These are phyloP conservation scores for Sugiyamaella marilandica DNA, from an alignment of 805 yeast species.

Conservation along the genomic window DNA sequence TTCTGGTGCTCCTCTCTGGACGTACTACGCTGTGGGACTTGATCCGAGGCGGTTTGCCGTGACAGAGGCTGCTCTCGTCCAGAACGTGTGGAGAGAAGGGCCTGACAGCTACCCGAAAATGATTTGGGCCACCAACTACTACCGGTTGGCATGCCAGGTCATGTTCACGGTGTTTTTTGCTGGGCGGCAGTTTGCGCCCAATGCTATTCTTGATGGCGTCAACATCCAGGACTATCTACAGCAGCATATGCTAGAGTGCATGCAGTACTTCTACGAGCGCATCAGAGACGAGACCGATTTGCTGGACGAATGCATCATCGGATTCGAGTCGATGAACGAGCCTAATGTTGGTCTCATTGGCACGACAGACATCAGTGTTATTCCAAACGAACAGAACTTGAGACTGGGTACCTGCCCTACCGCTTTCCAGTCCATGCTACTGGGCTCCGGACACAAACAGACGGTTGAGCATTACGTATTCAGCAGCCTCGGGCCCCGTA, in stretches of 20 bases:
- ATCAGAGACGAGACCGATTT: slow-evolving; percentile 40
- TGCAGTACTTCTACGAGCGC: slow-evolving; percentile 44
- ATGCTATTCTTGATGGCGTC: slow-evolving; percentile 60
- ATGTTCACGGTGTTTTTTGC: slow-evolving; percentile 86
- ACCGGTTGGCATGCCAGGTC: slow-evolving; percentile 65
- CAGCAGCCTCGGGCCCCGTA: slow-evolving; percentile 71
- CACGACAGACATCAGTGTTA: slow-evolving; percentile 44
- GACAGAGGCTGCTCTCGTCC: slow-evolving; percentile 79
- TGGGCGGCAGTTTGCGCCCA: slow-evolving; percentile 72
- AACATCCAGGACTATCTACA: slow-evolving; percentile 79
- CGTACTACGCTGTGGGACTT: slow-evolving; percentile 83
- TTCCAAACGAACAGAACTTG: slow-evolving; percentile 58
- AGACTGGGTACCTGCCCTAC: slow-evolving; percentile 82
- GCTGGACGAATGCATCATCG: slow-evolving; percentile 46
- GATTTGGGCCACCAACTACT: slow-evolving; percentile 90
- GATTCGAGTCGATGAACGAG: slow-evolving; percentile 80
- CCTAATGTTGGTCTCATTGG: slow-evolving; percentile 77
- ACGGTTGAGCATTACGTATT: slow-evolving; percentile 67
- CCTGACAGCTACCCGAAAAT: slow-evolving; percentile 66
- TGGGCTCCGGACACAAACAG: slow-evolving; percentile 74
- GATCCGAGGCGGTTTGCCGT: slow-evolving; percentile 60
- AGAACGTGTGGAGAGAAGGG: slow-evolving; percentile 51
- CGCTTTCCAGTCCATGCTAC: slow-evolving; percentile 60
- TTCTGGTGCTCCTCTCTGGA: slow-evolving; percentile 93
- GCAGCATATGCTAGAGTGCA: slow-evolving; percentile 51